These are phyloP conservation scores for Forsythia suspensa DNA, from an alignment of 257 asterid genomes.

Conservation along the genomic window DNA sequence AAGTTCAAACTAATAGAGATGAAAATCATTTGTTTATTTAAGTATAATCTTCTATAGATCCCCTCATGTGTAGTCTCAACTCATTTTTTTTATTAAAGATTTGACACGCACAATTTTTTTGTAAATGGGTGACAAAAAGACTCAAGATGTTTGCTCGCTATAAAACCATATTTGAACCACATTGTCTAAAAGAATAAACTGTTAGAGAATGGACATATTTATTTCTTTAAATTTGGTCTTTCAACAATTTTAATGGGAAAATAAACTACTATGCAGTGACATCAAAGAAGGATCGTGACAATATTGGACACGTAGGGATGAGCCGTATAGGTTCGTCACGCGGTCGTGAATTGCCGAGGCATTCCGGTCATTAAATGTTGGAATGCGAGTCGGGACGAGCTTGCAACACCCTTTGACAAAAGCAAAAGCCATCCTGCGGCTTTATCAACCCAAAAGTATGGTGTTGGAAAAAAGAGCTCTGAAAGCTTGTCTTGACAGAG, in stretches of 20 bases:
- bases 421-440: constrained; percentile 78
- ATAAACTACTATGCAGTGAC: constrained; percentile 33
- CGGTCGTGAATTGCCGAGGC: constrained; percentile 49
- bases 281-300: constrained; percentile 52
- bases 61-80: too few species aligned
- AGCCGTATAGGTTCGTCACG: constrained; percentile 42
- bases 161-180: not conserved
- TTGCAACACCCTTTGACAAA: constrained; percentile 58
- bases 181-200: not conserved
- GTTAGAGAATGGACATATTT: not conserved
- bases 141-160: not conserved
- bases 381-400: constrained; percentile 46
- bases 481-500: constrained; percentile 61
- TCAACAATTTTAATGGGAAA: constrained; percentile 5
- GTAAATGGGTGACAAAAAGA: too few species aligned
- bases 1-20: too few species aligned
- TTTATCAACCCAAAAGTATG: constrained; percentile 52
- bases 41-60: too few species aligned
- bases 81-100: too few species aligned
- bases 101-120: too few species aligned
- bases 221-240: not conserved
- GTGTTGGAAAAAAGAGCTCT: constrained; percentile 59
- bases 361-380: constrained; percentile 33
- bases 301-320: constrained; percentile 42
- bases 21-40: too few species aligned